Evolutionary conservation across 177 flowering plant genomes (phyloP).

Genomic region (Vitis hybrid): DNA sequence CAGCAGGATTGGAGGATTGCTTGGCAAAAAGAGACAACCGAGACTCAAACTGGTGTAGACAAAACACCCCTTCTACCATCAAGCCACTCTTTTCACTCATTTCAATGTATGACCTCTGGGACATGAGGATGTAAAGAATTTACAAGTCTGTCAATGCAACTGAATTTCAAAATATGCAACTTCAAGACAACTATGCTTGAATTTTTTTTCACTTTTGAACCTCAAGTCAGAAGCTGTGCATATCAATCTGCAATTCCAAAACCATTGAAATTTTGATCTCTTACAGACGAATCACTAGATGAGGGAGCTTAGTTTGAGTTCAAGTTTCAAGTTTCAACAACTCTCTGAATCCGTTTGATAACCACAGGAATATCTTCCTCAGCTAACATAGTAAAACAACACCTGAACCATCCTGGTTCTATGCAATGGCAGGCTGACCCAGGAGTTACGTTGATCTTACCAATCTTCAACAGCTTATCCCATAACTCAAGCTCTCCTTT

Average conservation of each 20-base stretch:
- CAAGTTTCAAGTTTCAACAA: constrained; percentile 17
- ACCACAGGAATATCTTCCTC: constrained; percentile 37
- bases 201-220: not conserved
- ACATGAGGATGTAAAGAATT: not conserved
- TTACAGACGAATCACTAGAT: not conserved
- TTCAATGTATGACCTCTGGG: not conserved
- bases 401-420: constrained; percentile 59
- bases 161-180: not conserved
- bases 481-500: constrained; percentile 48
- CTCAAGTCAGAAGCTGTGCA: not conserved
- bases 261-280: not conserved
- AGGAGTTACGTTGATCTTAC: constrained; percentile 50
- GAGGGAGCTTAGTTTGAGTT: not conserved
- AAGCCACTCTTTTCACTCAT: not conserved
- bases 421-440: constrained; percentile 56
- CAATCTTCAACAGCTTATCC: constrained; percentile 37
- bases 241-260: not conserved
- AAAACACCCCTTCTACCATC: not conserved
- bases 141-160: constrained; percentile 3
- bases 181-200: not conserved
- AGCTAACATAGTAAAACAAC: constrained; percentile 37
- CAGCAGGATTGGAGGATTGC: constrained; percentile 19
- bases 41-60: constrained; percentile 20
- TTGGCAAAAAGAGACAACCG: constrained; percentile 14
- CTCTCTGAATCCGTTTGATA: constrained; percentile 33